Percentiles rank a stretch among this genome's conserved stretches.
Conservation (phyloP, 441 rosid genomes). For the Sinapis alba region DNA sequence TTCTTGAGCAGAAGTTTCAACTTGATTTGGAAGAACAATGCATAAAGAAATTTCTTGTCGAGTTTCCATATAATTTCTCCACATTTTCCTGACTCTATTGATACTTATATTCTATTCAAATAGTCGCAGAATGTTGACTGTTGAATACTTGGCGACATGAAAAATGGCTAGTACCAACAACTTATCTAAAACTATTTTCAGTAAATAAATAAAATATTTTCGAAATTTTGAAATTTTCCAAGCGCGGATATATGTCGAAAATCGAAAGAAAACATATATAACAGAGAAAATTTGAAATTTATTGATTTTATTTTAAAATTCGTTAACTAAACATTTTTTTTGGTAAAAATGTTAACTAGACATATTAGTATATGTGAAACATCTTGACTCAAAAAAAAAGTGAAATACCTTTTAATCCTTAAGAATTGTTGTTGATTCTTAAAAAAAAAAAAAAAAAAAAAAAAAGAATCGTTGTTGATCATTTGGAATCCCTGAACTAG, state of each 20-base stretch:
- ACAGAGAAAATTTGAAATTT: too few species aligned
- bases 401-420: background rate
- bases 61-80: constrained; percentile 8
- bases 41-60: constrained; percentile 1
- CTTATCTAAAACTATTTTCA: background rate
- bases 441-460: too few species aligned
- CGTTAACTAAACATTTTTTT: background rate
- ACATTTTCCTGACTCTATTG: background rate
- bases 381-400: background rate
- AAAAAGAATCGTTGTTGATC: background rate
- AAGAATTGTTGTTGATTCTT: too few species aligned
- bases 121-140: background rate
- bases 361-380: too few species aligned
- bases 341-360: too few species aligned
- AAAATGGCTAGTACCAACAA: background rate
- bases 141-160: background rate
- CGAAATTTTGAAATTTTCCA: background rate
- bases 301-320: background rate
- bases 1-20: background rate
- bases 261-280: too few species aligned
- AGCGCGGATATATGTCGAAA: background rate
- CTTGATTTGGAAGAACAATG: background rate
- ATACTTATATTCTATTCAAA: background rate
- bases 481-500: background rate
- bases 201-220: background rate